Evolutionary conservation across 139 green algal genomes (phyloP).

Genomic region (Ettlia oleoabundans): DNA sequence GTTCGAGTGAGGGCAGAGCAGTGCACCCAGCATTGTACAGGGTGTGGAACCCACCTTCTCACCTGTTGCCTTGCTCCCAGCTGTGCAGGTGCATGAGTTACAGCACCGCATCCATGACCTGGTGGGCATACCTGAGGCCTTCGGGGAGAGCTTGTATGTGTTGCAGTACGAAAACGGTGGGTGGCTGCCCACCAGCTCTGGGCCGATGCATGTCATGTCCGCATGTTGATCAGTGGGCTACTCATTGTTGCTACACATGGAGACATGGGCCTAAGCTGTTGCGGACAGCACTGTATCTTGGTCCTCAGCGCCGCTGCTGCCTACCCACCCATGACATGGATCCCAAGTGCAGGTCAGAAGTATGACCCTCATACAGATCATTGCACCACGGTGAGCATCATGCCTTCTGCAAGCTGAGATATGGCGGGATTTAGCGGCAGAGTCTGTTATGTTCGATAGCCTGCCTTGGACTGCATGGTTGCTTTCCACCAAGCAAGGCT

Average conservation of each 20-base stretch:
- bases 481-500: background rate
- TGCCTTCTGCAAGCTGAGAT: background rate
- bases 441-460: background rate
- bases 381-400: constrained; percentile 14
- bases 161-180: constrained; percentile 38
- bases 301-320: too few relatives aligned
- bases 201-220: too few relatives aligned
- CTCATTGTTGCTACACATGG: too few relatives aligned
- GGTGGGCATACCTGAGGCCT: constrained; percentile 44
- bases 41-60: background rate
- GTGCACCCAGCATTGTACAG: background rate
- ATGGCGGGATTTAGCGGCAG: background rate
- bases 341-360: too few relatives aligned
- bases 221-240: too few relatives aligned
- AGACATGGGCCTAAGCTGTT: too few relatives aligned
- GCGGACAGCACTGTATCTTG: too few relatives aligned
- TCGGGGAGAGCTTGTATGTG: constrained; percentile 42
- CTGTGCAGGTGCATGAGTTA: constrained; percentile 24
- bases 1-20: background rate
- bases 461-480: background rate
- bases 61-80: background rate
- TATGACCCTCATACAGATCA: constrained; percentile 53
- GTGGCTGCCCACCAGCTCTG: too few relatives aligned
- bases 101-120: constrained; percentile 44
- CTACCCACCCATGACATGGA: too few relatives aligned